Conservation (phyloP, 2,329 filamentous ascomycete genomes). For the Aspergillus pseudotamarii region DNA sequence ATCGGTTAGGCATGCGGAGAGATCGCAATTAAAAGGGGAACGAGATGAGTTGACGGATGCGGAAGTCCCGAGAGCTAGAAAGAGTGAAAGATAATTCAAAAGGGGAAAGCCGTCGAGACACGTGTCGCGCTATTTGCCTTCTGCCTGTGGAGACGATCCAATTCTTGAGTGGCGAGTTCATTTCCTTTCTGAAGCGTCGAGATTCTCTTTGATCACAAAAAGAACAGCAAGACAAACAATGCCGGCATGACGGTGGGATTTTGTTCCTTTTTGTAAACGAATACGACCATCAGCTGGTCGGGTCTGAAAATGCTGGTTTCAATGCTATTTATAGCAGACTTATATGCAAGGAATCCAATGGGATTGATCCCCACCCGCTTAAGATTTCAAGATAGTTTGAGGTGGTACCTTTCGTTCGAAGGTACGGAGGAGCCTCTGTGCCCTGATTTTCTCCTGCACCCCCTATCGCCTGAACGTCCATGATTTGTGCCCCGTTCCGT, state of each 20-base stretch:
- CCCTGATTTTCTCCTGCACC: not conserved
- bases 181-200: not conserved
- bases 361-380: not conserved
- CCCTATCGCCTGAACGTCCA: not conserved
- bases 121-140: not conserved
- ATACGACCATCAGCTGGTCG: not conserved
- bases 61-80: not conserved
- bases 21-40: not conserved
- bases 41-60: not conserved
- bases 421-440: not conserved
- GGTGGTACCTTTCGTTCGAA: not conserved
- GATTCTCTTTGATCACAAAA: not conserved
- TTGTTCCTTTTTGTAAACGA: not conserved
- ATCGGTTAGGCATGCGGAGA: not conserved
- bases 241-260: not conserved
- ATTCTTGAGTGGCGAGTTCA: not conserved
- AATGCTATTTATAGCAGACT: not conserved
- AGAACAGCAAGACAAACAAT: not conserved
- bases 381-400: not conserved
- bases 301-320: not conserved
- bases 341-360: not conserved
- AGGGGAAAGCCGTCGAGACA: not conserved
- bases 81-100: not conserved
- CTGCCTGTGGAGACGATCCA: not conserved
- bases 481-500: not conserved